Base-by-base conservation (phyloP, 371 early-diverging fungal genomes). In the Saksenaea oblongispora region DNA sequence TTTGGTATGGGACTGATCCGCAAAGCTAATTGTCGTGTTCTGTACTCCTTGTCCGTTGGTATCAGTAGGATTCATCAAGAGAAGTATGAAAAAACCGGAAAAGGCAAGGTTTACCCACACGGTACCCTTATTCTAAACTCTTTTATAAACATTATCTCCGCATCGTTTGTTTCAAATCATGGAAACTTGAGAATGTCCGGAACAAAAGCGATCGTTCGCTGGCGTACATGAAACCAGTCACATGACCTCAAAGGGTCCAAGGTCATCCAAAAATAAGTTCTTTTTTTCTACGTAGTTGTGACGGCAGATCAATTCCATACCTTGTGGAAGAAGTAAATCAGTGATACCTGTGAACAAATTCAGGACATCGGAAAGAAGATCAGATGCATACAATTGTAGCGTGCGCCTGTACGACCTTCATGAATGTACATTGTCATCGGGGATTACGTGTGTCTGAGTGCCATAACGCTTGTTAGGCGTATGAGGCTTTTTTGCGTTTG, bases 21-120 rank as follows among this genome's bases (percentile, higher is more conserved):
- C 70, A 65, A 70, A 70, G 24, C 65, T 70, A 60, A 70, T 70
- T 31, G 65, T 65, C 22, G 70, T 70, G 53, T 56, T 61, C 27
- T 58, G 63, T n/a, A 13, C 27, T 39, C 42, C 58, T 58, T 31
- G 31, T 55, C 56, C 56, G 57, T 31, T 56, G 34, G 15, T 56
- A 18, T 13, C 34, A 34, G 35, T 56, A 56, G 57, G 37, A 34
- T 56, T 37, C 57, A 56, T 56, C 57, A 56, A 56, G 57, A 28
- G 24, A 56, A 9, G 35, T 56, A 17, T 15, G 26, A 47, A 22
- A 47, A 5, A 47, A 47, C 51, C 51, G 22, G 51, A 47, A 47
- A 47, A 47, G 51, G 51, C 24, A 47, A 47, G 5, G 51, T 47
- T 47, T 47, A 22, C 51, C 51, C 51, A 47, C 22, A 22, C 51